Evolutionary conservation across 2,329 filamentous ascomycete species (phyloP).

Genomic region (Fusarium tricinctum): DNA sequence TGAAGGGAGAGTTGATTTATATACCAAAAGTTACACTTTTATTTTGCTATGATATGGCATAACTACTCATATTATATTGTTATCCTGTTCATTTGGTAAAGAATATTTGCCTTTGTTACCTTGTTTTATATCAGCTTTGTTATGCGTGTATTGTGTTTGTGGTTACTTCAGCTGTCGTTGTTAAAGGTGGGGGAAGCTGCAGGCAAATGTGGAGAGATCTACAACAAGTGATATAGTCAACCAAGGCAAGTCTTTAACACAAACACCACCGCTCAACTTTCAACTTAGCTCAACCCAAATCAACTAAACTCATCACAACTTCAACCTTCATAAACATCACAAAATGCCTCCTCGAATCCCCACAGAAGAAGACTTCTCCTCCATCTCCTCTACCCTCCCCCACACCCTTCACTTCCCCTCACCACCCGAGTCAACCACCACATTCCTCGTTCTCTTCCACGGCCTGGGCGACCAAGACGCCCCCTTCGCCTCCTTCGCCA

Average conservation of each 20-base stretch:
- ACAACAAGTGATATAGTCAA: not conserved
- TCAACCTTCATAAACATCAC: slow-evolving; percentile 4
- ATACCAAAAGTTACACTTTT: not conserved
- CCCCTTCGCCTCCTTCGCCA: slow-evolving; percentile 78
- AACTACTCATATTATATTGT: no score
- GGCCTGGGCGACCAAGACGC: slow-evolving; percentile 82
- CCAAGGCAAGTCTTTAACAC: no score
- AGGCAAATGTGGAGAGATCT: slow-evolving; percentile 1
- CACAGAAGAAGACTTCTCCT: slow-evolving; percentile 63
- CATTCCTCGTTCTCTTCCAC: slow-evolving; percentile 85
- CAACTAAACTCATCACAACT: slow-evolving; percentile 3
- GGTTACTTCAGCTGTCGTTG: not conserved
- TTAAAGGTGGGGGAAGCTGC: not conserved
- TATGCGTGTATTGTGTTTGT: not conserved
- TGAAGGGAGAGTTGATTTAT: not conserved
- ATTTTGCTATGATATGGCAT: no score
- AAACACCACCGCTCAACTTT: slow-evolving; percentile 6
- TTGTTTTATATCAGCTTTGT: not conserved
- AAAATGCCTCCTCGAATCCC: slow-evolving; percentile 65
- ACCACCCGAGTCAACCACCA: slow-evolving; percentile 73
- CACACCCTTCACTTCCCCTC: slow-evolving; percentile 64
- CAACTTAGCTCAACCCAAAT: not conserved
- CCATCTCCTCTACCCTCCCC: slow-evolving; percentile 53
- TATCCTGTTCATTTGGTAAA: no score
- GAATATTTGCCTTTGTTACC: not conserved